Base-by-base conservation (phyloP, 2,329 filamentous ascomycete species). In the Teratosphaeria nubilosa region DNA sequence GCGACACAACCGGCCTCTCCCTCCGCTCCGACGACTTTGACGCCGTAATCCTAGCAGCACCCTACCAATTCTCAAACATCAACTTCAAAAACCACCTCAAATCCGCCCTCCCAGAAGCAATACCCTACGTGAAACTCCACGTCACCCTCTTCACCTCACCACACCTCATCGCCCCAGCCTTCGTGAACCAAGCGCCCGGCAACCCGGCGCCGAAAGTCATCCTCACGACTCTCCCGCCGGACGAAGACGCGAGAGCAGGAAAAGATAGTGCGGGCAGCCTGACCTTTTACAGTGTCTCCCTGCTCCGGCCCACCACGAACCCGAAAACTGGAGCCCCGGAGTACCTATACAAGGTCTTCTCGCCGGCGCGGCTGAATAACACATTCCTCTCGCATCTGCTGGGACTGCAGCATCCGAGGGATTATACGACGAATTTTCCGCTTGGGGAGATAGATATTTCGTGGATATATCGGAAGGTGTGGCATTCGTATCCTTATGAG, bases 101-200 rank as follows among this genome's bases (percentile, higher is more conserved):
- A 56, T 77, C 81, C 32, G 72, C n/a, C 7, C 51, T 75, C 3
- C 90, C 95, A 1, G 87, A 94, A 63, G 72, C 82, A 52, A 86
- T 96, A n/a, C 88, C 90, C 0, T 99, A 96, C 70, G 88, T 90
- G 2, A 82, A 82, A 53, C 80, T 97, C 0, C 87, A 97, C 68
- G 92, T 96, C 56, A 97, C 92, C 0, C 82, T 97, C 0, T 92
- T 99, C 67, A 80, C 91, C 0, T 89, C 90, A 0, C 85, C 89
- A 0, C 82, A 85, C 65, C 79, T 76, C n/a, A 80, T 95, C n/a
- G 85, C 82, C 22, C 81, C 87, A 0, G 72, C 72, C 2, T 91
- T 85, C 69, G 97, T 97, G 77, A 82, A 83, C 58, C 78, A 95
- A 1, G 68, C 77, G 1, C 70, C 79, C 0, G 79, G 74, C n/a